Evolutionary conservation across 306 rosid genomes (phyloP), one percentile per base, ranked within the genome.

Genomic region (Pterocarpus macrocarpus): DNA sequence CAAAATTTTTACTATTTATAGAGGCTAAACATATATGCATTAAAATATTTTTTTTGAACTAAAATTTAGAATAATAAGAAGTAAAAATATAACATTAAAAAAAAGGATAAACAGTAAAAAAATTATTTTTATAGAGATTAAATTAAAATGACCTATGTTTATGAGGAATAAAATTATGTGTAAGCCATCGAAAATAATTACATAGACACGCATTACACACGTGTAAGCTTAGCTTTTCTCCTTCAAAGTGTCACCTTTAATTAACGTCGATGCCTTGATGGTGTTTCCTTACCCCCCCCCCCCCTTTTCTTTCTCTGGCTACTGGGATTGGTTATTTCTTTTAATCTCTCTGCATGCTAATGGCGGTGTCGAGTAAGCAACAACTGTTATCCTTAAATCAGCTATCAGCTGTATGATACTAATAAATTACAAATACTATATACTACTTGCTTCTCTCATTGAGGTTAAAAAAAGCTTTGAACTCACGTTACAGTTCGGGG

Each of bases 291-390:
- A 3, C 52, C 39, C 16, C 38, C 8, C 28, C 28, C 28, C 28
- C 28, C 28, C 1, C 28, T 22, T 22, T 1, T 22, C 14, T 14
- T 4, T 66, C 4, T 5, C n/a, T 17, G 16, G 56, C 56, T 43
- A 28, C 56, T 44, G 53, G 17, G 56, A 43, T 43, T 12, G 73
- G 8, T 28, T 38, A 16, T 15, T 39, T 16, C 7, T 16, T 55
- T 55, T 13, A 2, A 65, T 65, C 49, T 15, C 9, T 17, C 7
- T 39, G 33, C 71, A 11, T 65, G 71, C 22, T 32, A 56, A 69
- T 68, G 81, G 77, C 64, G 58, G 66, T 83, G 83, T 56, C 6
- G 75, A 83, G 57, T 61, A 65, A 72, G 83, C 76, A 83, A 83
- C 64, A 72, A 66, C 75, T 71, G 63, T 45, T 69, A 78, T 61